These are phyloP conservation scores for Stereocaulon alpinum DNA, from an alignment of 495 filamentous ascomycete genomes.

Conservation along the genomic window DNA sequence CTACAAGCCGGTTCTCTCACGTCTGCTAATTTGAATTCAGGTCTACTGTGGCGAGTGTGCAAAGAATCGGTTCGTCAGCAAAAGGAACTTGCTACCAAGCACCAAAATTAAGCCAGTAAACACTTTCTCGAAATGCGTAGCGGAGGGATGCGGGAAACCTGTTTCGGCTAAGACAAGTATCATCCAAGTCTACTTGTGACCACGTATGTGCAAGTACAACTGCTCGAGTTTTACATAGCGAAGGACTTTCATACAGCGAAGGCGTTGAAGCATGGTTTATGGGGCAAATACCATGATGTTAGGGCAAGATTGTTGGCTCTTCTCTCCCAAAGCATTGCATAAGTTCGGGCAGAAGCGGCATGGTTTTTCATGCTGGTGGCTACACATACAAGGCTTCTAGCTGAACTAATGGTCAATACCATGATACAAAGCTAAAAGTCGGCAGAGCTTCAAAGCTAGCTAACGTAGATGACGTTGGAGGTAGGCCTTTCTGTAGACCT, in stretches of 20 bases:
- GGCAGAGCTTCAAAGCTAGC: background rate
- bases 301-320: background rate
- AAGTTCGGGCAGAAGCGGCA: background rate
- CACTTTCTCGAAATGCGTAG: slow-evolving; percentile 41
- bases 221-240: background rate
- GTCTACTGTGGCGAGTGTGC: slow-evolving; percentile 65
- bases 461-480: too few relatives aligned
- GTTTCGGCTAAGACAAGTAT: slow-evolving; percentile 32
- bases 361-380: background rate
- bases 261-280: slow-evolving; percentile 1
- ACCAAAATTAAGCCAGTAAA: slow-evolving; percentile 8
- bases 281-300: background rate
- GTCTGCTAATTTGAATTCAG: slow-evolving; percentile 28
- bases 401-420: background rate
- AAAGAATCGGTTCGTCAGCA: slow-evolving; percentile 36
- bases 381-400: background rate
- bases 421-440: background rate
- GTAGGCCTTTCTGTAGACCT: too few relatives aligned
- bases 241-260: slow-evolving; percentile 8
- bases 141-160: slow-evolving; percentile 36
- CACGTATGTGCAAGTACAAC: background rate
- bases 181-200: slow-evolving; percentile 41
- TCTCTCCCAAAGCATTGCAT: background rate
- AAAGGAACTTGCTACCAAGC: slow-evolving; percentile 25
- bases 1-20: slow-evolving; percentile 15